phyloP scores from a whole-genome alignment of 768 basidiomycete genomes.

The Chiua virens region DNA sequence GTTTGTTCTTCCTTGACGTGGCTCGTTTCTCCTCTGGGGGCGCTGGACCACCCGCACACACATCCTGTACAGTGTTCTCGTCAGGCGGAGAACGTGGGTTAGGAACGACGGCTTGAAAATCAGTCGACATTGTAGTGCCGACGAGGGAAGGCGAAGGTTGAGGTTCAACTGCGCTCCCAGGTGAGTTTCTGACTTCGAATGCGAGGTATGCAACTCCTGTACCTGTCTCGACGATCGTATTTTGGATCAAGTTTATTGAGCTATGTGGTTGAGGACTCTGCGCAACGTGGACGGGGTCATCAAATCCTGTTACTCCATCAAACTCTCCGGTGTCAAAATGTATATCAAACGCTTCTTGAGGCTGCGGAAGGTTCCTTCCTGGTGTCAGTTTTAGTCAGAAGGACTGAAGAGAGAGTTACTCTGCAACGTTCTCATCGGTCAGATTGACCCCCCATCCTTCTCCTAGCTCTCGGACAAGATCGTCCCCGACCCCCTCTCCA shows the following conservation, averaged over 20 bases:
- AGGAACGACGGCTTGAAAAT: neutral
- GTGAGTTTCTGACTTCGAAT: neutral
- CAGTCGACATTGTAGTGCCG: constrained; percentile 4
- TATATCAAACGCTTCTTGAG: constrained; percentile 19
- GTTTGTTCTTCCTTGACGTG: constrained; percentile 45
- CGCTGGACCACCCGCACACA: neutral
- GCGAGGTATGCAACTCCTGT: neutral
- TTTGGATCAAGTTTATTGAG: neutral
- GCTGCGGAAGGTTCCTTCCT: constrained; percentile 12
- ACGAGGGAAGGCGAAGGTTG: constrained; percentile 1
- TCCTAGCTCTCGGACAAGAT: constrained; percentile 73
- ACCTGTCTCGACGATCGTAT: constrained; percentile 6
- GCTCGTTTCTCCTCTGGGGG: neutral
- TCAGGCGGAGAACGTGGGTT: constrained; percentile 1
- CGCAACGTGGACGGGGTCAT: neutral
- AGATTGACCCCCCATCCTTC: constrained; percentile 56
- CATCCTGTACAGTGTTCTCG: neutral
- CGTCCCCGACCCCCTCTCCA: constrained; percentile 65
- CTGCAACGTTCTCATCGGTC: constrained; percentile 3
- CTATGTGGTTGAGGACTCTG: neutral
- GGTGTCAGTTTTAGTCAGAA: constrained; percentile 9
- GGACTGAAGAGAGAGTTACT: constrained; percentile 10
- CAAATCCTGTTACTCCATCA: constrained; percentile 17
- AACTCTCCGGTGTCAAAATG: constrained; percentile 17
- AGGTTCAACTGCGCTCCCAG: constrained; percentile 1